Evolutionary conservation across 345 rosid genomes (phyloP), one percentile per base, ranked within the genome.

Genomic region (Eucalyptus fibrosa): DNA sequence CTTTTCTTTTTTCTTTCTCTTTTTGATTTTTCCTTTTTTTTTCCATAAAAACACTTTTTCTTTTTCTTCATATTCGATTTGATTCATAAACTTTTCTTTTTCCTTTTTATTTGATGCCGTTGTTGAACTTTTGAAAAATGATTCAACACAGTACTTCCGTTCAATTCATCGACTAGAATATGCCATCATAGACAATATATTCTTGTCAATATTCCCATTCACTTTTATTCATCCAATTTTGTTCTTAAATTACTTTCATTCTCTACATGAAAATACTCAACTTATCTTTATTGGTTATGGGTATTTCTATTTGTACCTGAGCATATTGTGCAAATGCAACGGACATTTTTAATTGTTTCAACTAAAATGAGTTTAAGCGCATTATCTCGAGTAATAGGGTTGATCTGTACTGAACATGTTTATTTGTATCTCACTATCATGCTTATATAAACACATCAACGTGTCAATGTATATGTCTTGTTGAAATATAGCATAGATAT

Each of bases 101-200:
- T 21, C 59, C 11, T 53, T 53, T 53, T 53, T 53, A 53, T 53
- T 53, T 8, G 59, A 53, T 53, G 26, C 8, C 1, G 5, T 19
- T 53, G 26, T 2, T 19, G 5, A 53, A 53, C 26, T 53, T 21
- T 53, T 53, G 11, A 53, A 53, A 53, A 53, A 0, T 53, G 4
- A 53, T 53, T 53, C 26, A 21, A 4, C 2, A 53, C 1, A 0
- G 1, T 53, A 53, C 26, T 53, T 53, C 11, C 1, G 0, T 53
- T 53, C 59, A 53, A 21, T 8, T 53, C 0, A 53, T 53, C 10
- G 0, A 0, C 0, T 0, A 19, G 56, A 53, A 53, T 53, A 0
- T 24, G 7, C 1, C 7, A 56, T 56, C 28, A 24, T 56, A 10
- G 0, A 56, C 5, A 0, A 53, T 53, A 21, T 53, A 53, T 53